These are phyloP conservation scores for Eucalyptus leucophloia DNA, from an alignment of 345 rosid genomes.

Conservation along the genomic window DNA sequence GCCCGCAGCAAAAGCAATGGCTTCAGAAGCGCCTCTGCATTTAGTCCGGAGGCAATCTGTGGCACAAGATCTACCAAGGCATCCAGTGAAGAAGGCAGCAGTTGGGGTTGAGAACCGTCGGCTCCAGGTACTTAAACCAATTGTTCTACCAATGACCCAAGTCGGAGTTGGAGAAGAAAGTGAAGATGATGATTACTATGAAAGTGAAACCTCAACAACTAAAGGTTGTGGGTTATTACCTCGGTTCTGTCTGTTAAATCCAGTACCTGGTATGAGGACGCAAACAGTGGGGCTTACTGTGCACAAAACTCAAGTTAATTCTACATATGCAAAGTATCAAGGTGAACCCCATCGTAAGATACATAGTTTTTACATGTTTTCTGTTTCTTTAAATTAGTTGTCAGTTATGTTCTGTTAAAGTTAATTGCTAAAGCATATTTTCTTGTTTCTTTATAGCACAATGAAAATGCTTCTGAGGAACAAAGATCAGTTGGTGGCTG, in stretches of 20 bases:
- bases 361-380: not conserved
- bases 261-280: slow-evolving; percentile 40
- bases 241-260: slow-evolving; percentile 49
- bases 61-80: slow-evolving; percentile 18
- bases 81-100: not conserved
- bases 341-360: slow-evolving; percentile 33
- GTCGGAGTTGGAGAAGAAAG: slow-evolving; percentile 12
- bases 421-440: not conserved
- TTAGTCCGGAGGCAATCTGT: slow-evolving; percentile 31
- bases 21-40: slow-evolving; percentile 52
- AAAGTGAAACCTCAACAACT: slow-evolving; percentile 17
- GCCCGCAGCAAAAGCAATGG: slow-evolving; percentile 92
- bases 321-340: slow-evolving; percentile 14
- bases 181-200: slow-evolving; percentile 30
- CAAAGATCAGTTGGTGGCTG: not conserved
- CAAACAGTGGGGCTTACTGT: slow-evolving; percentile 26
- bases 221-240: slow-evolving; percentile 69
- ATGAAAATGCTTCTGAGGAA: not conserved
- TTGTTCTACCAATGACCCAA: slow-evolving; percentile 4
- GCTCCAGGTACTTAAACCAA: slow-evolving; percentile 4
- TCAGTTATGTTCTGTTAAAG: not conserved
- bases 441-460: slow-evolving; percentile 4
- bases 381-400: not conserved
- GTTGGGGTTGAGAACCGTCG: slow-evolving; percentile 8
- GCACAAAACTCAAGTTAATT: slow-evolving; percentile 20